Evolutionary conservation across 495 filamentous ascomycete species (phyloP).

Genomic region (Terfezia claveryi): DNA sequence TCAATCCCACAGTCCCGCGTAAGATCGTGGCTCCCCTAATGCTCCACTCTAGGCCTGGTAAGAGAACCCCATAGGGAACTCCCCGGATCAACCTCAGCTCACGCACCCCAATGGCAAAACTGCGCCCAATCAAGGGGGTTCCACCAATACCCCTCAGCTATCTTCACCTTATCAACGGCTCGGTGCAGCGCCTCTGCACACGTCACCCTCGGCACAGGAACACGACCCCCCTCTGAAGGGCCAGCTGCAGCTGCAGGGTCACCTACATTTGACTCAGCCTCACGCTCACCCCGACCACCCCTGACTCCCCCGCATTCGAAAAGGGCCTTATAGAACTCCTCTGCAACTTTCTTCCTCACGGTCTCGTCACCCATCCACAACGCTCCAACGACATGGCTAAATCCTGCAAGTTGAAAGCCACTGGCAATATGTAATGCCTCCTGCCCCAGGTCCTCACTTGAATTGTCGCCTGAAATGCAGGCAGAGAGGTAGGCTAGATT

Average conservation of each 20-base stretch:
- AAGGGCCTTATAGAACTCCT: conserved; percentile 3
- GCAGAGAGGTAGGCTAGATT: conserved; percentile 20
- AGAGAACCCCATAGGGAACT: too few relatives aligned
- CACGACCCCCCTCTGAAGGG: background rate
- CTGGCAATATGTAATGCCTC: conserved; percentile 19
- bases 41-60: too few relatives aligned
- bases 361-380: conserved; percentile 13
- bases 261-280: too few relatives aligned
- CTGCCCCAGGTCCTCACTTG: conserved; percentile 6
- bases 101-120: conserved; percentile 10
- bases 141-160: background rate
- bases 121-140: conserved; percentile 3
- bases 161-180: conserved; percentile 3
- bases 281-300: background rate
- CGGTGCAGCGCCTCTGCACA: conserved; percentile 4
- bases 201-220: background rate
- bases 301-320: background rate
- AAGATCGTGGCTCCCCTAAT: too few relatives aligned
- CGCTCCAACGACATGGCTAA: conserved; percentile 22
- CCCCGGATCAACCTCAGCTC: too few relatives aligned
- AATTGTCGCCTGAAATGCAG: conserved; percentile 18
- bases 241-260: background rate
- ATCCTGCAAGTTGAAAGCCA: conserved; percentile 22
- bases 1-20: too few relatives aligned
- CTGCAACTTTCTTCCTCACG: background rate